phyloP scores from a whole-genome alignment of 331 rosid genomes.

The Malus hybrid region DNA sequence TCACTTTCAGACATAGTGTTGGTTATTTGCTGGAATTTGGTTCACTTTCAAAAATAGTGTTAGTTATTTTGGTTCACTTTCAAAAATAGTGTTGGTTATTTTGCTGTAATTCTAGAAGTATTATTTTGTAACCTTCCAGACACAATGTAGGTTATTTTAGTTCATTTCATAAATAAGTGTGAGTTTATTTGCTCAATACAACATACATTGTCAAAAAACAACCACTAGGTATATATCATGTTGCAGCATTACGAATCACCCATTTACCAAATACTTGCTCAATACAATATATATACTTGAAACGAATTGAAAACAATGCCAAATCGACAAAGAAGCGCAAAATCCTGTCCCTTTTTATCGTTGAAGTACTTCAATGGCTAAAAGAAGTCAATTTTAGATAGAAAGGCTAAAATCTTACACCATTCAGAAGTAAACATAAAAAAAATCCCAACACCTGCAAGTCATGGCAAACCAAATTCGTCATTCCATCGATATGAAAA shows the following conservation, averaged over 20 bases:
- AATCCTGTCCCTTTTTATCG: neutral
- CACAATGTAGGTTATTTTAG: too few species aligned
- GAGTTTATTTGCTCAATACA: too few species aligned
- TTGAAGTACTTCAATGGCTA: neutral
- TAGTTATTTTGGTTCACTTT: too few species aligned
- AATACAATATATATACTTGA: neutral
- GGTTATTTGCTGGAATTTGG: too few species aligned
- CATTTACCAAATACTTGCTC: neutral
- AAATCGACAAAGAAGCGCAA: neutral
- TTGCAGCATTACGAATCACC: neutral
- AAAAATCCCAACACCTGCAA: neutral
- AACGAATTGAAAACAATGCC: neutral
- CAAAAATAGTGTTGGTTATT: too few species aligned
- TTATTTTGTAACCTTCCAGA: too few species aligned
- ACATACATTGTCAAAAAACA: neutral
- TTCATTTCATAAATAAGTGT: too few species aligned
- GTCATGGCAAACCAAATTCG: neutral
- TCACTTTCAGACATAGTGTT: too few species aligned
- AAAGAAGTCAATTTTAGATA: neutral
- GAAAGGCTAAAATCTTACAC: neutral
- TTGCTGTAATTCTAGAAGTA: too few species aligned
- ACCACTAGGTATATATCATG: neutral
- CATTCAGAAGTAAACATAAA: neutral
- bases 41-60: too few species aligned
- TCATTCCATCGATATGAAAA: neutral